Evolutionary conservation across 139 green algal genomes (phyloP), one percentile per base, ranked within the genome.

Genomic region (Chlorella sp.): DNA sequence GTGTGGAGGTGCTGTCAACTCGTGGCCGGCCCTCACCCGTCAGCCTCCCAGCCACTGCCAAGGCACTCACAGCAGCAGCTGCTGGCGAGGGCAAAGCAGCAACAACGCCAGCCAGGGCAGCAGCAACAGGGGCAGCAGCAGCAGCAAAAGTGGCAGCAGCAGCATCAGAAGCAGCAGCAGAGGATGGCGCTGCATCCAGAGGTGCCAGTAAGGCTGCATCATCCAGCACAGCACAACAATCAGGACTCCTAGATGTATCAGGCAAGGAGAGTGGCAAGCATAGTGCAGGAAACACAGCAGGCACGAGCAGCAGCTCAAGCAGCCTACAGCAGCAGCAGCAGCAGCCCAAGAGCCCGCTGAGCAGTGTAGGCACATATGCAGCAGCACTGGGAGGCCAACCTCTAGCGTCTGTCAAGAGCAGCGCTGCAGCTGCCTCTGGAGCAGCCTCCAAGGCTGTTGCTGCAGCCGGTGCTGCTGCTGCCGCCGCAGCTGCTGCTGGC

Each of bases 1-100:
- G 69, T 0, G 75, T 91, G 5, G 80, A 91, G 76, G 69, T 87
- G 33, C 50, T 81, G 42, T 31, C 60, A 2, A 42, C 49, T 65
- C 42, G 17, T 17, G 10, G 10, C 42, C 42, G 10, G 10, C 42
- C 42, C 42, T 17, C 42, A 10, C 42, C 42, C 42, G 42, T 17
- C 42, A 10, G 42, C 42, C 42, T 17, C 17, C 10, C 42, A 10
- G 10, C 42, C 42, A 10, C 42, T 10, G 42, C 42, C 17, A 10
- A 55, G 42, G 42, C 42, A 10, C 17, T 17, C 42, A 10, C 42
- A 55, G 42, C 42, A 10, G 10, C 42, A 26, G 10, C 17, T 10
- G 17, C 10, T 17, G 10, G 17, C 10, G 42, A 26, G 42, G 42
- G 17, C 10, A 10, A 55, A 10, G 42, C 42, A 55, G 42, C 42